Percentiles rank a stretch among this genome's conserved stretches.
phyloP scores from a whole-genome alignment of 73 alveolate species.

The Tetrahymena borealis region DNA sequence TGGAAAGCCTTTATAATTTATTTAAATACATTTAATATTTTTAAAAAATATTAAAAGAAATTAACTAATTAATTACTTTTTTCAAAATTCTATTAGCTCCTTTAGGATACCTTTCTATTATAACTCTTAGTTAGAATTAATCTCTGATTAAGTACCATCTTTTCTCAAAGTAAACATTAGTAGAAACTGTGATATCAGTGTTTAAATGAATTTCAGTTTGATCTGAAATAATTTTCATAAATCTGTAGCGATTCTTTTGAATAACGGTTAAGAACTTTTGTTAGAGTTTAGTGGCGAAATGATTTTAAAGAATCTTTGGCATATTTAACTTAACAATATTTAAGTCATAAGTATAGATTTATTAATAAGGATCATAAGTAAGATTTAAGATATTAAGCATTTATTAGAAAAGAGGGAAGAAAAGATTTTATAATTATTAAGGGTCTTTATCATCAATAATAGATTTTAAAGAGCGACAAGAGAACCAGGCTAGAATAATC shows the following conservation, averaged over 20 bases:
- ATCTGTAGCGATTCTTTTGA: not conserved
- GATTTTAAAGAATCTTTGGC: not conserved
- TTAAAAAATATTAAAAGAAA: not conserved
- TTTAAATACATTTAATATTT: not conserved
- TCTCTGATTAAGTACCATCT: not conserved
- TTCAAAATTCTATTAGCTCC: not conserved
- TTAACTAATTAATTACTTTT: not conserved
- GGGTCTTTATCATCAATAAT: not conserved
- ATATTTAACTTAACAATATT: not conserved
- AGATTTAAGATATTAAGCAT: not conserved
- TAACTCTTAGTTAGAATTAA: not conserved
- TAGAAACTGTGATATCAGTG: not conserved
- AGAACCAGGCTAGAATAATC: not conserved
- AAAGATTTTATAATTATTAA: not conserved
- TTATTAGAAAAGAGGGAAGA: not conserved
- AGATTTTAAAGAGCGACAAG: not conserved
- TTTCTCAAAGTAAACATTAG: not conserved
- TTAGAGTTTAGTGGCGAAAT: not conserved
- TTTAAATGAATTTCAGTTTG: not conserved
- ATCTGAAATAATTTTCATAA: not conserved
- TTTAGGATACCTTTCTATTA: not conserved
- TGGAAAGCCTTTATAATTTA: not conserved
- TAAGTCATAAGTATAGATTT: not conserved
- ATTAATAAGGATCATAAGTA: not conserved
- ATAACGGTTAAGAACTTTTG: not conserved